Percentiles rank a stretch among this genome's conserved stretches.
Evolutionary conservation across 768 basidiomycete genomes (phyloP).

Genomic region (Leucocoprinus leucothites): DNA sequence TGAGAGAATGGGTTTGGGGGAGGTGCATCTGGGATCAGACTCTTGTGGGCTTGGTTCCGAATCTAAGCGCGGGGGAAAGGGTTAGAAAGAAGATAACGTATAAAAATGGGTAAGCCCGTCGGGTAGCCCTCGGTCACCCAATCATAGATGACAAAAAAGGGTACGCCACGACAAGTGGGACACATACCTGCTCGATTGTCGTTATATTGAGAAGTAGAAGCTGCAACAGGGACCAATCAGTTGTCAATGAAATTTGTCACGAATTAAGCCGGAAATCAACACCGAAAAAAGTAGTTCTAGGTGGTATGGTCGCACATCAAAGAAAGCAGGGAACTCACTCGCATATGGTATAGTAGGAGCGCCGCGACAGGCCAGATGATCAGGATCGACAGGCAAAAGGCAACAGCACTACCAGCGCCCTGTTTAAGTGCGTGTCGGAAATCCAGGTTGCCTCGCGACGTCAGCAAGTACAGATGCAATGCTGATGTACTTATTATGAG

Average conservation of each 20-base stretch:
- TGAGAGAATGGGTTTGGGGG: conserved; percentile 89
- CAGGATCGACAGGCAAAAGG: conserved; percentile 65
- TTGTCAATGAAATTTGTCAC: neutral
- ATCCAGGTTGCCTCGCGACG: conserved; percentile 41
- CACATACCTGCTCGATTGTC: conserved; percentile 89
- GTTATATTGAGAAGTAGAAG: conserved; percentile 84
- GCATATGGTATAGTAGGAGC: conserved; percentile 78
- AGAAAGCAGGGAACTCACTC: conserved; percentile 51
- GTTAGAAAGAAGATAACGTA: conserved; percentile 2
- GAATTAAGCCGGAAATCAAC: neutral
- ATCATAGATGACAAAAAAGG: conserved; percentile 19
- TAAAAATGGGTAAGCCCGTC: neutral
- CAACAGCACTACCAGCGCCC: conserved; percentile 78
- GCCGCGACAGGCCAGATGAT: conserved; percentile 84
- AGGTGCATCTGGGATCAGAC: conserved; percentile 56
- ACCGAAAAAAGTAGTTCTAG: conserved; percentile 1
- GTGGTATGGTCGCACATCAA: neutral
- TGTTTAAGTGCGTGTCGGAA: conserved; percentile 45
- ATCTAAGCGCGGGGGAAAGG: conserved; percentile 44
- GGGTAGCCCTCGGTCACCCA: conserved; percentile 4
- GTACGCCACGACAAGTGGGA: conserved; percentile 11
- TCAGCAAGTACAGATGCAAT: conserved; percentile 72
- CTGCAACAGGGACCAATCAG: conserved; percentile 31
- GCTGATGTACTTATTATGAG: conserved; percentile 83
- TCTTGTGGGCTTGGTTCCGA: conserved; percentile 79